phyloP scores from a whole-genome alignment of 257 asterid species.

The Solanum lignicaule region DNA sequence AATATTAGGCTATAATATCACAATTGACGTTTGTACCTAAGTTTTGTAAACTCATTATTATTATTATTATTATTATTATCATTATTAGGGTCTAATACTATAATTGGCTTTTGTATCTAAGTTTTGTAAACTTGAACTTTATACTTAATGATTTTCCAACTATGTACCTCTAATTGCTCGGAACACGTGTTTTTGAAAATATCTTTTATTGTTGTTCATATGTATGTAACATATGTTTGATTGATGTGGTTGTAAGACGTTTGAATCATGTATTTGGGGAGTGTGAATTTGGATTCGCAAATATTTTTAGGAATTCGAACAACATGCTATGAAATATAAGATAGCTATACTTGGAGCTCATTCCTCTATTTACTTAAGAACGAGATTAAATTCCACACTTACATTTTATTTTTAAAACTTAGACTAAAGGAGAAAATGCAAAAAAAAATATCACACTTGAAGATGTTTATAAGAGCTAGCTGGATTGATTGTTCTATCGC shows the following conservation, averaged over 20 bases:
- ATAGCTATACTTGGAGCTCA: neutral
- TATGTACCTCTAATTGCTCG: rapidly evolving
- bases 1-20: neutral
- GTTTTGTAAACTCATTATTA: too few species aligned
- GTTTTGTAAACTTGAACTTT: neutral
- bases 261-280: rapidly evolving
- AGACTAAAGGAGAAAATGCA: too few species aligned
- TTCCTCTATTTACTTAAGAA: neutral
- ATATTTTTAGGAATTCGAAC: neutral
- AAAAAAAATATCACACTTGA: too few species aligned
- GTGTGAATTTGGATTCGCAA: neutral
- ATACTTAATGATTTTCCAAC: rapidly evolving
- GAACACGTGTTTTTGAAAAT: too few species aligned
- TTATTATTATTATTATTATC: too few species aligned
- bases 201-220: too few species aligned
- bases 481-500: too few species aligned
- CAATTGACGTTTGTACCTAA: neutral
- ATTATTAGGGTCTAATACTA: too few species aligned
- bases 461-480: too few species aligned
- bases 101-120: too few species aligned
- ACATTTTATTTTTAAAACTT: too few species aligned
- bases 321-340: neutral
- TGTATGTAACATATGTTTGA: neutral
- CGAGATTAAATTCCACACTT: too few species aligned
- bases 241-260: neutral